Conservation (phyloP, 176 grass and related monocot genomes). For the Avena atlantica region DNA sequence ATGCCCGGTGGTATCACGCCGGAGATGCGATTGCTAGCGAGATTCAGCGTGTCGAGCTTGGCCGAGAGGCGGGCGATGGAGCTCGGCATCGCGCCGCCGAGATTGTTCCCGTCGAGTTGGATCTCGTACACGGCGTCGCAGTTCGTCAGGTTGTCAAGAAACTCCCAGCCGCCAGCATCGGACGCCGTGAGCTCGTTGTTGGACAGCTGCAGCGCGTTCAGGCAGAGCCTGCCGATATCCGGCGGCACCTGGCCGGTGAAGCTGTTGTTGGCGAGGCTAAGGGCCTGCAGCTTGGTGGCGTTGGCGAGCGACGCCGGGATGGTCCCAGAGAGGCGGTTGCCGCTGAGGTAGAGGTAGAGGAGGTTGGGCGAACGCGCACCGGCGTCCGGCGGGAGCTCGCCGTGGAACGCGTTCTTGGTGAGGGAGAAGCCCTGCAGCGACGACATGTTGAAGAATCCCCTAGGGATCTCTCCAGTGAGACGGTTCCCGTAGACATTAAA, state of each 20-base stretch:
- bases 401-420: conserved; percentile 33
- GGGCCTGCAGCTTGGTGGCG: neutral
- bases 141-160: conserved; percentile 44
- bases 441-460: conserved; percentile 44
- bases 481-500: conserved; percentile 13
- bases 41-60: conserved; percentile 26
- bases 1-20: conserved; percentile 42
- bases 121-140: conserved; percentile 28
- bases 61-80: conserved; percentile 33
- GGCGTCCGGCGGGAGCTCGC: conserved; percentile 22
- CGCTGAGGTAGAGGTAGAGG: conserved; percentile 30
- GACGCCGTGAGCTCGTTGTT: conserved; percentile 21
- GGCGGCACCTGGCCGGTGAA: conserved; percentile 46
- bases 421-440: conserved; percentile 28
- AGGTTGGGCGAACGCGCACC: conserved; percentile 44
- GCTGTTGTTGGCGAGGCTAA: conserved; percentile 51
- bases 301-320: conserved; percentile 53
- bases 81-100: conserved; percentile 34
- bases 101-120: conserved; percentile 27
- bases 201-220: conserved; percentile 2
- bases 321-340: conserved; percentile 36
- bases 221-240: conserved; percentile 42
- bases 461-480: conserved; percentile 36
- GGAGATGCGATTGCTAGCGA: conserved; percentile 44
- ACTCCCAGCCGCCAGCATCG: conserved; percentile 27